Percentiles rank a stretch among this genome's conserved stretches.
Conservation (phyloP, 176 grass and related monocot genomes). For the Juncus effusus region DNA sequence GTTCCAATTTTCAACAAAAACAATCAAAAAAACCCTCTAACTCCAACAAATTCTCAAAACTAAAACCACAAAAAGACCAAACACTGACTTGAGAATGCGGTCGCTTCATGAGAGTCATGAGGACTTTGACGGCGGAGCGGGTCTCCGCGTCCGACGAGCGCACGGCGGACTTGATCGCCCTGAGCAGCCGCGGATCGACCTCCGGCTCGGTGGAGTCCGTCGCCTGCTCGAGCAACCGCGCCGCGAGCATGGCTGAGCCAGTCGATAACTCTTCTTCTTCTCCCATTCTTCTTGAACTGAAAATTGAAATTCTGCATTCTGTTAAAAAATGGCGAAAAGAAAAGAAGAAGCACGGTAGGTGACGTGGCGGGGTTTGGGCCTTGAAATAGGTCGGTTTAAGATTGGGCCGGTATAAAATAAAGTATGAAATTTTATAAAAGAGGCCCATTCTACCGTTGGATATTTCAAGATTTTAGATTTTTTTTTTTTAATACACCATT, state of each 20-base stretch:
- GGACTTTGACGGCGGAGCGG: constrained; percentile 43
- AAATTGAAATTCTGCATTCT: neutral
- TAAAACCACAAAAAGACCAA: neutral
- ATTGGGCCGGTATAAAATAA: too few species aligned
- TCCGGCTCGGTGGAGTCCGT: constrained; percentile 57
- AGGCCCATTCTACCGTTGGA: too few species aligned
- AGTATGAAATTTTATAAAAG: too few species aligned
- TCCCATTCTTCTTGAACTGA: constrained; percentile 1
- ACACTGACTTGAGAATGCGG: constrained; percentile 68
- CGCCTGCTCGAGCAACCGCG: constrained; percentile 63
- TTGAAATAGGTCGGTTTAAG: too few species aligned
- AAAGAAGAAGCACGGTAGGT: too few species aligned
- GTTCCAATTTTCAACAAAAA: too few species aligned
- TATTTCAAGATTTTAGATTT: too few species aligned
- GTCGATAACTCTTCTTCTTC: constrained; percentile 9
- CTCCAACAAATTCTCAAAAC: neutral
- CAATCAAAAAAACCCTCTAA: neutral
- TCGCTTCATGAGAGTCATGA: constrained; percentile 70
- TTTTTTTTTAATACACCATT: too few species aligned
- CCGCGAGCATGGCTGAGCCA: constrained; percentile 5
- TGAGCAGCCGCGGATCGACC: constrained; percentile 62
- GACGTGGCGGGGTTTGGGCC: too few species aligned
- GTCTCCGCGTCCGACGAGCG: constrained; percentile 55
- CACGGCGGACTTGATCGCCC: constrained; percentile 64
- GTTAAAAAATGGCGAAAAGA: too few species aligned